Percentiles rank a stretch among this genome's conserved stretches.
phyloP scores from a whole-genome alignment of 202 grass and related monocot genomes.

The Schoenoplectus tabernaemontani region DNA sequence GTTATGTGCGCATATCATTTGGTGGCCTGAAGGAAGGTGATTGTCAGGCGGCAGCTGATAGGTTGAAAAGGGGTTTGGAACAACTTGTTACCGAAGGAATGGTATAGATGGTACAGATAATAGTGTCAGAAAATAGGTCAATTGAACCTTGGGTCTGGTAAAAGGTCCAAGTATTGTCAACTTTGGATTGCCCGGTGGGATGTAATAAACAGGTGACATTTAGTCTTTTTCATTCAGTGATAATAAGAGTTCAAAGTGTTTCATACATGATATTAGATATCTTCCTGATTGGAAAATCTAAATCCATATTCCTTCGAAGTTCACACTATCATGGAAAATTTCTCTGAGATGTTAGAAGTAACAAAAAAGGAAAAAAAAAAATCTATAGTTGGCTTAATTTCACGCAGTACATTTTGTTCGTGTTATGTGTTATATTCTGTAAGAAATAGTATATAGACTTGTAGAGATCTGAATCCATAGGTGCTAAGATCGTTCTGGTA shows the following conservation, averaged over 20 bases:
- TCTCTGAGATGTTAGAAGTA: background rate
- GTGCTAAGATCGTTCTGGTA: too few species aligned
- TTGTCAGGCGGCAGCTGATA: slow-evolving; percentile 45
- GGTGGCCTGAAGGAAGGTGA: slow-evolving; percentile 69
- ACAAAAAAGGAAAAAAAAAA: background rate
- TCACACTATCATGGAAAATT: background rate
- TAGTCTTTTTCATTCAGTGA: background rate
- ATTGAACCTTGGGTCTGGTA: slow-evolving; percentile 5
- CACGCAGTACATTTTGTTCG: background rate
- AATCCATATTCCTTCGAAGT: background rate
- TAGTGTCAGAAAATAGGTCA: slow-evolving; percentile 2
- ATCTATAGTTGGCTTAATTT: background rate
- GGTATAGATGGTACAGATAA: slow-evolving; percentile 29
- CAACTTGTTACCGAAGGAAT: slow-evolving; percentile 76
- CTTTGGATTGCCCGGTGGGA: background rate
- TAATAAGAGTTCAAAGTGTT: background rate
- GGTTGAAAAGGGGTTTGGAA: slow-evolving; percentile 48
- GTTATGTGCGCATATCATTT: slow-evolving; percentile 66
- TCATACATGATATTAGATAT: background rate
- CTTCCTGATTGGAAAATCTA: background rate
- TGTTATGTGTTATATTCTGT: background rate
- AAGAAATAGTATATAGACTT: background rate
- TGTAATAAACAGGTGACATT: slow-evolving; percentile 12
- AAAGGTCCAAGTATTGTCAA: background rate
- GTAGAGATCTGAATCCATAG: background rate